Base-by-base conservation (phyloP, 805 yeast genomes). In the Candida pini region DNA sequence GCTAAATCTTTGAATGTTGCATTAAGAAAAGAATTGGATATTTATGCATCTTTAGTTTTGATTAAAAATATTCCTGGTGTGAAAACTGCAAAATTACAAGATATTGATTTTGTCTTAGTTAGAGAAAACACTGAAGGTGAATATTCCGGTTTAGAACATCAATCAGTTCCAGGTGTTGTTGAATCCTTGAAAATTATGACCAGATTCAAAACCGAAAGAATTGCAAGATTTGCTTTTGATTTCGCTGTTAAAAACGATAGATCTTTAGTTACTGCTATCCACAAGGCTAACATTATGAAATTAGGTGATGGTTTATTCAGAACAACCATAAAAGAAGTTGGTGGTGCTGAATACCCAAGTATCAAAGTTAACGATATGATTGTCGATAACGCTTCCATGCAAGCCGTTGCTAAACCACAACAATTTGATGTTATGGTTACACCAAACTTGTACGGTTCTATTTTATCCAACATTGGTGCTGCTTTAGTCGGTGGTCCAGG, bases 71-170 rank as follows among this genome's bases (percentile, higher is more conserved):
- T 92, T 43, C 92, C 94, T 42, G 97, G 97, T 63, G 95, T 89
- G 46, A n/a, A n/a, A n/a, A 75, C 86, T 64, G 81, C 95, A 41
- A 86, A 89, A 64, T 76, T 88, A 59, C 74, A 81, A 43, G 88
- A 84, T 49, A 85, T 90, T 47, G 96, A 89, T 68, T 76, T 90
- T 58, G 96, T 89, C 26, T 73, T 92, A 48, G 94, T 92, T 60
- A 87, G 98, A 75, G 98, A 92, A 69, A 92, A 92, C 75, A 90
- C 97, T 50, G 97, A 90, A 71, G 97, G 96, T 69, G 97, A 90
- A 69, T 90, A 87, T 73, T 90, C 97, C 34, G 97, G 97, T 56
- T 74, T 92, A 56, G 98, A 90, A 74, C 97, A 92, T 69, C 92
- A 83, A 65, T 85, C 96, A 31, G 92, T 86, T 54, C 95, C 95